Evolutionary conservation across 768 basidiomycete genomes (phyloP), one percentile per base, ranked within the genome.

Genomic region (Xerocomellus dryophilus): DNA sequence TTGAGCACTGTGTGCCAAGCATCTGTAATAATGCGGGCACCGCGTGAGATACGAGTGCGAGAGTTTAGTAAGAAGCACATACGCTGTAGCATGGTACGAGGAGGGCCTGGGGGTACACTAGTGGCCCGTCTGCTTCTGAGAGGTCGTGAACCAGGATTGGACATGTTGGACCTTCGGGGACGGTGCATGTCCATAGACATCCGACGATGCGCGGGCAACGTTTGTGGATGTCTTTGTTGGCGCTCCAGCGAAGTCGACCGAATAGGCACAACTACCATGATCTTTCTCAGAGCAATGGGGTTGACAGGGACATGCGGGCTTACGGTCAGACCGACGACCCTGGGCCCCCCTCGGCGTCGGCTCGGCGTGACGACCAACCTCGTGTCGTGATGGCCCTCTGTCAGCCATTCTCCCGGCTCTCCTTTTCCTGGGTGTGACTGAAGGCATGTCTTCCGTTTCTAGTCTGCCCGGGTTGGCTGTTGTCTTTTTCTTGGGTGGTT

Each of bases 1-100:
- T 78, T 81, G 48, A 76, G 79, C 52, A 84, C 75, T 15, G 80
- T 76, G 61, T 87, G 81, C 85, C 85, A 90, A 15, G 89, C 84
- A 64, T 90, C 89, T 91, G 63, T 18, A 39, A 14, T 5, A 21
- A 48, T 7, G 39, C 61, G 58, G 40, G 42, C 34, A 35, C 46
- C 21, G 31, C 40, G 38, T 61, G 41, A 58, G 56, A 48, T 42
- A 40, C 35, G 47, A 41, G 31, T 5, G 10, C 48, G 10, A 31
- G 36, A 23, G 25, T 51, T 46, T 32, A 7, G 29, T 17, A 23
- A 51, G 54, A 43, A 45, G 36, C 18, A 63, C 84, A 57, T 72
- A 90, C 88, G 85, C 64, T 90, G 80, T 38, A 90, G 66, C 78
- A 89, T 82, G 17, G 78, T 79, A 49, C 80, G 73, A 41, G 74